Percentiles rank a stretch among this genome's conserved stretches.
These are phyloP conservation scores for Alternaria longipes DNA, from an alignment of 2,329 filamentous ascomycete species.

Conservation along the genomic window DNA sequence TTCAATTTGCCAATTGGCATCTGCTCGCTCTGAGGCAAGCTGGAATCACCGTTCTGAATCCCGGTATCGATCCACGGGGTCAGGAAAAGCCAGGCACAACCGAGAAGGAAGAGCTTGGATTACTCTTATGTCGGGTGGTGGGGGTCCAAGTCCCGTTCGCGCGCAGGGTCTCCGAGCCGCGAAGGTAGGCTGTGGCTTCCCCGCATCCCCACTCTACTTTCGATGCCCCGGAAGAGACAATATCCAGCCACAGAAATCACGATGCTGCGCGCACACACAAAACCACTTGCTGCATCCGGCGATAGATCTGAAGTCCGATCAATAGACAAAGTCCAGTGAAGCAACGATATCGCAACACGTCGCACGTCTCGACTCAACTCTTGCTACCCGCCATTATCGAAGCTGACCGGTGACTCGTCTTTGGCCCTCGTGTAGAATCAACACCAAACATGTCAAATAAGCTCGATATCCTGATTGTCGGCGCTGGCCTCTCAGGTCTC, in stretches of 20 bases:
- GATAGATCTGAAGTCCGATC: neutral
- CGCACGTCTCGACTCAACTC: neutral
- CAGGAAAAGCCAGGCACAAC: neutral
- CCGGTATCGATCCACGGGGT: neutral
- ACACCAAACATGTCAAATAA: slow-evolving; percentile 3
- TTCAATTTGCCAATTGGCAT: neutral
- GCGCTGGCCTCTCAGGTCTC: slow-evolving; percentile 55
- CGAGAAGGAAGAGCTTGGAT: neutral
- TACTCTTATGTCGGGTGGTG: neutral
- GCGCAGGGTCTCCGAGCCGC: neutral
- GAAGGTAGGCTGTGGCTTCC: neutral
- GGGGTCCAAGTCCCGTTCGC: neutral
- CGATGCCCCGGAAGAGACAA: neutral
- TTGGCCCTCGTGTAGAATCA: neutral
- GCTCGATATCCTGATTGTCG: slow-evolving; percentile 43
- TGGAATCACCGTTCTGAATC: neutral
- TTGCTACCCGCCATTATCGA: neutral
- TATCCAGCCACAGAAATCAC: neutral
- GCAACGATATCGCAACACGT: neutral
- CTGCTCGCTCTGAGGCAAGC: neutral
- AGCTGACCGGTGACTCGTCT: neutral
- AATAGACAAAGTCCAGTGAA: neutral
- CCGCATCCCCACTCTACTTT: neutral
- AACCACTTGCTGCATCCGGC: neutral
- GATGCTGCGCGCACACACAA: neutral